Evolutionary conservation across 106 monocot genomes (phyloP), one percentile per base, ranked within the genome.

Genomic region (Chionographis japonica): DNA sequence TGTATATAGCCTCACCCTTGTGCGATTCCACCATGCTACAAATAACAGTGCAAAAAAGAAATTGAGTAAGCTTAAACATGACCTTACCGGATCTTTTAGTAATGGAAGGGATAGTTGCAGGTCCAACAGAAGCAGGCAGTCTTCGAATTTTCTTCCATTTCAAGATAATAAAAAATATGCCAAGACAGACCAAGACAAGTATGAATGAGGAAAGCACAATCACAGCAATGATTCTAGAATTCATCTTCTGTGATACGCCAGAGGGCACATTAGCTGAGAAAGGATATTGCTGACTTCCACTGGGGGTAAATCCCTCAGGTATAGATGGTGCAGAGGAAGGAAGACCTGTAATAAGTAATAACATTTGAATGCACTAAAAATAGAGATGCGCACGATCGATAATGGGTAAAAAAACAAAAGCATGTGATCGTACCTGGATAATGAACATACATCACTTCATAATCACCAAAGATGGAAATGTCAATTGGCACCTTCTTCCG

Each of bases 391-490:
- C 37, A 20, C 19, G 7, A 20, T 17, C 3, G 16, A 20, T 15
- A 50, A 41, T 17, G 40, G 37, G 16, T 37, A 63, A 15, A 40
- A 40, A 40, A 56, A 54, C 62, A 49, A 8, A 39, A 62, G 54
- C 3, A 62, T 43, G 52, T 40, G 2, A 64, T 52, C 50, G 51
- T 82, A 95, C 95, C 95, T 76, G 91, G 91, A 72, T 95, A 95
- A 54, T 70, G 68, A 71, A 95, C 75, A 72, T 70, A 74, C 52
- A 91, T 76, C 56, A 88, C 83, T 67, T 86, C 69, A 82, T 95
- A 91, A 53, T 88, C 84, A 72, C 88, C 84, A 88, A 95, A 95
- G 42, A 89, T 56, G 27, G 91, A 68, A 60, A 54, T 69, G 75
- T 86, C 77, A 56, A 95, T 75, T 0, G 66, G 80, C 16, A 95